phyloP scores from a whole-genome alignment of 2,329 filamentous ascomycete species.

The Penicillium brasilianum region DNA sequence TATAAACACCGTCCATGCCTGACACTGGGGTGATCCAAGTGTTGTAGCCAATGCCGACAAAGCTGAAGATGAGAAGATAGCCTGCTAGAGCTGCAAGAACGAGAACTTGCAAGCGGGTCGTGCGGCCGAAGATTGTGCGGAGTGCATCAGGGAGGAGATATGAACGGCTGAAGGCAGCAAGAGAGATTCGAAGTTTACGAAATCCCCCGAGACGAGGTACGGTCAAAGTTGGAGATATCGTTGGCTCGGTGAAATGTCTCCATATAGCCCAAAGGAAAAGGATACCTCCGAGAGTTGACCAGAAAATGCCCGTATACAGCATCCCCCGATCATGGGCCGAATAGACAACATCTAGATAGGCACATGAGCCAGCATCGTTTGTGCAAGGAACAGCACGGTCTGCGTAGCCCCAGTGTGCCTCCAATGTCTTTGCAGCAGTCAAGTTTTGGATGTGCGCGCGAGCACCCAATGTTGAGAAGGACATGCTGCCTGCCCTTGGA shows the following conservation, averaged over 20 bases:
- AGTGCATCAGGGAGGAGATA: constrained; percentile 67
- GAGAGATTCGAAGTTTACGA: constrained; percentile 16
- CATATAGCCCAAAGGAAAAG: constrained; percentile 51
- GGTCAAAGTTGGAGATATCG: constrained; percentile 5
- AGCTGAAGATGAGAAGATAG: constrained; percentile 71
- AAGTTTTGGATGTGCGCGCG: constrained; percentile 54
- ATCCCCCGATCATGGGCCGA: constrained; percentile 59
- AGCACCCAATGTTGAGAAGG: constrained; percentile 12
- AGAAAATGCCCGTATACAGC: constrained; percentile 62
- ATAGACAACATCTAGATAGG: constrained; percentile 63
- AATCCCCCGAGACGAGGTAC: constrained; percentile 11
- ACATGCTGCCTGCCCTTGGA: constrained; percentile 10
- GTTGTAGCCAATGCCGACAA: constrained; percentile 70
- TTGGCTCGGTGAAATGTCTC: constrained; percentile 20
- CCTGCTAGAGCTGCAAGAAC: constrained; percentile 62
- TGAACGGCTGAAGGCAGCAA: constrained; percentile 48
- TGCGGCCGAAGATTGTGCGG: constrained; percentile 66
- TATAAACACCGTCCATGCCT: constrained; percentile 58
- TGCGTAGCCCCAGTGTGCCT: constrained; percentile 63
- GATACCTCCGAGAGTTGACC: constrained; percentile 58
- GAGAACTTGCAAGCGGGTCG: constrained; percentile 70
- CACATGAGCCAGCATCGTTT: constrained; percentile 63
- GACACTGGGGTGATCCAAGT: constrained; percentile 74
- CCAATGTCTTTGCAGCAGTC: constrained; percentile 46
- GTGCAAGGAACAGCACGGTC: constrained; percentile 61